phyloP scores from a whole-genome alignment of 208 protist genomes.

The Leishmania aethiopica region DNA sequence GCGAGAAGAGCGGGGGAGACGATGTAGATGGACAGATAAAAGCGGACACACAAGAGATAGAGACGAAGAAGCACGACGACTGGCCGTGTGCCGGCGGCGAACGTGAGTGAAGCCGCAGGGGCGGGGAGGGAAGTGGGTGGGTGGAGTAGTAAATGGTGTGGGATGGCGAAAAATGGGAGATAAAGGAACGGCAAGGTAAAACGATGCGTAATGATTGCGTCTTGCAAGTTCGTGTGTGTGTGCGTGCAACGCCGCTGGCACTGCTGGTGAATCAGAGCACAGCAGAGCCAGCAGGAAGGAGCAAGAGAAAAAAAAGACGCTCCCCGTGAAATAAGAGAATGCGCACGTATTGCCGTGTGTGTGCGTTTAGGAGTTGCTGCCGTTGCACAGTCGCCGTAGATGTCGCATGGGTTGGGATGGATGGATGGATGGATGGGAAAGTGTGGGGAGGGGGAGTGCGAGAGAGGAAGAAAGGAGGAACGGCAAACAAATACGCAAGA shows the following conservation, averaged over 20 bases:
- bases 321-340: neutral
- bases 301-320: constrained; percentile 5
- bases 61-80: neutral
- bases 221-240: neutral
- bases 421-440: no score
- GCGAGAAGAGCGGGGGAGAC: neutral
- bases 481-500: neutral
- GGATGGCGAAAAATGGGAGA: neutral
- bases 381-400: neutral
- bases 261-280: neutral
- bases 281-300: neutral
- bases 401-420: neutral
- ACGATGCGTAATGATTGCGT: neutral
- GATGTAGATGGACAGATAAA: neutral
- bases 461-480: neutral
- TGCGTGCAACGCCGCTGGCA: neutral
- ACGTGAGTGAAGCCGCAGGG: neutral
- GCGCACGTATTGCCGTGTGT: neutral
- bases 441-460: neutral
- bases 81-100: neutral
- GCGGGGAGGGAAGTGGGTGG: no score
- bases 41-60: neutral
- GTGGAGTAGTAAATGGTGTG: neutral
- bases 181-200: neutral
- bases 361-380: neutral